phyloP scores from a whole-genome alignment of 2,329 filamentous ascomycete genomes.

The Penicillium concentricum region DNA sequence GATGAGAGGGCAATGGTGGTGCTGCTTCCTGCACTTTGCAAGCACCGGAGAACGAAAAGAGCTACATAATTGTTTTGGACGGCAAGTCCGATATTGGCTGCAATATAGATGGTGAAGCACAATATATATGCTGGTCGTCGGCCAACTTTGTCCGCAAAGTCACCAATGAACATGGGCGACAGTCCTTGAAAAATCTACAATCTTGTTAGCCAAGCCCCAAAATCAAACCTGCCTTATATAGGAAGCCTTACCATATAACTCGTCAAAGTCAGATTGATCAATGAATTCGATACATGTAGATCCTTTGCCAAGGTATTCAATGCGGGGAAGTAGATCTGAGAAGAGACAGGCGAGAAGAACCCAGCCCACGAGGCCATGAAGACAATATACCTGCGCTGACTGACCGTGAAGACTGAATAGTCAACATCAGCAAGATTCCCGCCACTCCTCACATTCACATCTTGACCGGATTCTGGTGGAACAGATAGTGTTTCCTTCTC shows the following conservation, averaged over 20 bases:
- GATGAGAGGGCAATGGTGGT: constrained; percentile 43
- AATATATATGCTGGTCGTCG: constrained; percentile 53
- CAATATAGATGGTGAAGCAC: constrained; percentile 52
- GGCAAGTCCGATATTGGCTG: constrained; percentile 41
- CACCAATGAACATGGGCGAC: constrained; percentile 53
- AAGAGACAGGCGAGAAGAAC: constrained; percentile 47
- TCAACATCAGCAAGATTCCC: constrained; percentile 18
- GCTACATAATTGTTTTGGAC: constrained; percentile 40
- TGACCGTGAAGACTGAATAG: constrained; percentile 35
- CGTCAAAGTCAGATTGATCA: constrained; percentile 30
- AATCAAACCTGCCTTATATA: background rate
- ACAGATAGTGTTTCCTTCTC: constrained; percentile 6
- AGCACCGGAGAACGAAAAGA: constrained; percentile 38
- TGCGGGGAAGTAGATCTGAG: constrained; percentile 47
- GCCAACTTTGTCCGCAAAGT: constrained; percentile 52
- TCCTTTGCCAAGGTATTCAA: constrained; percentile 36
- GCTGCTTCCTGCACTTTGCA: constrained; percentile 44
- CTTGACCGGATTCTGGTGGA: constrained; percentile 2
- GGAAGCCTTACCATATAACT: constrained; percentile 24
- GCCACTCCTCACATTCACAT: constrained; percentile 7
- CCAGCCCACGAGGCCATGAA: constrained; percentile 32
- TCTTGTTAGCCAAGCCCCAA: background rate
- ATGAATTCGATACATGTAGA: constrained; percentile 25
- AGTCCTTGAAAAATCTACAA: constrained; percentile 53
- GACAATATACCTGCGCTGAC: constrained; percentile 30